Evolutionary conservation across 1,284 basidiomycete genomes (phyloP).

Genomic region (Ganoderma leucocontextum): DNA sequence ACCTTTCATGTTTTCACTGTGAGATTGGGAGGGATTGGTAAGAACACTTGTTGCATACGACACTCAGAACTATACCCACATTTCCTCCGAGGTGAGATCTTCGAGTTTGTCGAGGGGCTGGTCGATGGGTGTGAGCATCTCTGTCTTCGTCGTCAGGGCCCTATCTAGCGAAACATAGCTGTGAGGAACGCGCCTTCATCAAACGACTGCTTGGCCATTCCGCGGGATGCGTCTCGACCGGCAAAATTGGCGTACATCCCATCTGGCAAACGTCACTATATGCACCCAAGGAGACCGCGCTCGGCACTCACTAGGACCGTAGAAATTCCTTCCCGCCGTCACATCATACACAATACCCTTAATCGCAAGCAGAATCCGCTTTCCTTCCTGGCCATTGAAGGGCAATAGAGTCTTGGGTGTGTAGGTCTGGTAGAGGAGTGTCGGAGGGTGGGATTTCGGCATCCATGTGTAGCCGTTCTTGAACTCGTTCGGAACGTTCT

Average conservation of each 20-base stretch:
- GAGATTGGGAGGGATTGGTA: slow-evolving; percentile 48
- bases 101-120: slow-evolving; percentile 85
- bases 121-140: slow-evolving; percentile 90
- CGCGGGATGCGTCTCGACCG: slow-evolving; percentile 90
- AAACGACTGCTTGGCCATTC: slow-evolving; percentile 98
- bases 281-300: neutral
- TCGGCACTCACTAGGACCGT: slow-evolving; percentile 79
- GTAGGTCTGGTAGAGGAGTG: slow-evolving; percentile 78
- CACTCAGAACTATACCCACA: slow-evolving; percentile 61
- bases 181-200: slow-evolving; percentile 71
- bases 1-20: slow-evolving; percentile 91
- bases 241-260: slow-evolving; percentile 98
- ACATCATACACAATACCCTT: slow-evolving; percentile 93
- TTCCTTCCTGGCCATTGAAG: slow-evolving; percentile 74
- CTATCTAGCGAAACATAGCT: neutral
- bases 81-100: slow-evolving; percentile 82
- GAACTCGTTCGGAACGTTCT: slow-evolving; percentile 70
- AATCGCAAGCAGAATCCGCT: slow-evolving; percentile 87
- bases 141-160: slow-evolving; percentile 49
- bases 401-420: slow-evolving; percentile 77
- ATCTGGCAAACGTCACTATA: slow-evolving; percentile 52
- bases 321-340: slow-evolving; percentile 87
- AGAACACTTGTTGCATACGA: neutral
- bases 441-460: slow-evolving; percentile 80
- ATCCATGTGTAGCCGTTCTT: slow-evolving; percentile 88